Conservation (phyloP, 805 yeast genomes). For the Pichia gijzeniarum region DNA sequence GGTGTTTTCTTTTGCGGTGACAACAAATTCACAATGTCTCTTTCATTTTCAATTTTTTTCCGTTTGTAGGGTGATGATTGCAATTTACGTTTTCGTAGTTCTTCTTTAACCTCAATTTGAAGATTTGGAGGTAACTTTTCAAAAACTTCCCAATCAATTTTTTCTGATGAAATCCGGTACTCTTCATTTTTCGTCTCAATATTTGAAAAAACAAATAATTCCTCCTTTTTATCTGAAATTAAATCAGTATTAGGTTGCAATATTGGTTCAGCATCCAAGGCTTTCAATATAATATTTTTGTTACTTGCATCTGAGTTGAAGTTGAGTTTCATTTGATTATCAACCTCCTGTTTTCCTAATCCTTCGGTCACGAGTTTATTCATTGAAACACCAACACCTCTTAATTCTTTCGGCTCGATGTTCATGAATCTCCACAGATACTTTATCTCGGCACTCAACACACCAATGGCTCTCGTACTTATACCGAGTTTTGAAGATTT, state of each 20-base stretch:
- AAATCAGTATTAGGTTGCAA: too few relatives aligned
- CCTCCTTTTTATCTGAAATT: too few relatives aligned
- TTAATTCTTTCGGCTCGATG: slow-evolving; percentile 51
- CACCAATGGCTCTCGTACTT: slow-evolving; percentile 53
- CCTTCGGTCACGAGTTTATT: slow-evolving; percentile 44
- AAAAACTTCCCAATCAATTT: slow-evolving; percentile 63
- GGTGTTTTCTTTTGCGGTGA: slow-evolving; percentile 12
- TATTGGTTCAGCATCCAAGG: too few relatives aligned
- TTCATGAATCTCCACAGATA: slow-evolving; percentile 48
- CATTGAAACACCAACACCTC: slow-evolving; percentile 76
- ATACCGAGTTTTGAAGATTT: slow-evolving; percentile 55
- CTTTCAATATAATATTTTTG: too few relatives aligned
- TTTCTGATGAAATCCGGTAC: slow-evolving; percentile 7
- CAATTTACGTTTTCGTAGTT: slow-evolving; percentile 38
- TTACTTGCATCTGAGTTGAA: slow-evolving; percentile 19
- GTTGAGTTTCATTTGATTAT: slow-evolving; percentile 31
- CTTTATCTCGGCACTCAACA: slow-evolving; percentile 54
- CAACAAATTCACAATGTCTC: slow-evolving; percentile 16
- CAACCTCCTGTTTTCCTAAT: slow-evolving; percentile 16
- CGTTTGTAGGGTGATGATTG: slow-evolving; percentile 20
- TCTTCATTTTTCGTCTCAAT: not conserved
- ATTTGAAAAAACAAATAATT: too few relatives aligned
- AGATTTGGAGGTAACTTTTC: slow-evolving; percentile 60
- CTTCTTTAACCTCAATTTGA: slow-evolving; percentile 51
- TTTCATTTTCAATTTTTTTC: slow-evolving; percentile 5